phyloP scores from a whole-genome alignment of 148 eudicot species.

The Amaranthus palmeri region DNA sequence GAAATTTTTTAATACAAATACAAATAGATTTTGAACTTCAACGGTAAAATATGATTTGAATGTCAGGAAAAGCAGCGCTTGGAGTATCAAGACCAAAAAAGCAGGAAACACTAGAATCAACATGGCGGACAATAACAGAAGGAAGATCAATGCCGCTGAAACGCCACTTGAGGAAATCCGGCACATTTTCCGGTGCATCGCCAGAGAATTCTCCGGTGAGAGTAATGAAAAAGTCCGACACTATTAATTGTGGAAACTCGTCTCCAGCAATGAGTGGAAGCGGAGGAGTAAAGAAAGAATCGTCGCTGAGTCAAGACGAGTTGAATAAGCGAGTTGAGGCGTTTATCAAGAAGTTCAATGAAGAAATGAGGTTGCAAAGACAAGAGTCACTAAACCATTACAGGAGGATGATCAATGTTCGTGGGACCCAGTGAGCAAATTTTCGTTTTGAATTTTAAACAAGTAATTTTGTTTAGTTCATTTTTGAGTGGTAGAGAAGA shows the following conservation, averaged over 20 bases:
- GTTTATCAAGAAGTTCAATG: conserved; percentile 73
- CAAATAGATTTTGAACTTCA: background rate
- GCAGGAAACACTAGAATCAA: conserved; percentile 32
- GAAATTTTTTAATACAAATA: background rate
- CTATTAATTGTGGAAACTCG: conserved; percentile 32
- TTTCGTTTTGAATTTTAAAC: background rate
- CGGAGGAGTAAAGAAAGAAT: conserved; percentile 50
- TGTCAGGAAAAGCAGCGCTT: conserved; percentile 48
- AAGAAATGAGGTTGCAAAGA: conserved; percentile 88
- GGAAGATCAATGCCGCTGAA: conserved; percentile 52
- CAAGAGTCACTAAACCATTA: conserved; percentile 58
- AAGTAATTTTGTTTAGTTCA: background rate
- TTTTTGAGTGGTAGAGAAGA: background rate
- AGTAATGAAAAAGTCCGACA: conserved; percentile 46
- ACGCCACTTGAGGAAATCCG: conserved; percentile 59
- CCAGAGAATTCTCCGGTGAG: conserved; percentile 26
- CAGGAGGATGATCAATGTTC: conserved; percentile 47
- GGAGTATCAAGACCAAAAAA: conserved; percentile 60
- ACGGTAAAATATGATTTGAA: conserved; percentile 22
- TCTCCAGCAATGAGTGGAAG: conserved; percentile 12
- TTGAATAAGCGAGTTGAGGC: conserved; percentile 84
- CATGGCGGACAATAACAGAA: conserved; percentile 80
- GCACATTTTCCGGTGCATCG: conserved; percentile 41
- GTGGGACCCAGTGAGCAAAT: background rate
- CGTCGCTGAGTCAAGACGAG: conserved; percentile 76